Base-by-base conservation (phyloP, 2,329 filamentous ascomycete genomes). In the Colletotrichum tofieldiae region DNA sequence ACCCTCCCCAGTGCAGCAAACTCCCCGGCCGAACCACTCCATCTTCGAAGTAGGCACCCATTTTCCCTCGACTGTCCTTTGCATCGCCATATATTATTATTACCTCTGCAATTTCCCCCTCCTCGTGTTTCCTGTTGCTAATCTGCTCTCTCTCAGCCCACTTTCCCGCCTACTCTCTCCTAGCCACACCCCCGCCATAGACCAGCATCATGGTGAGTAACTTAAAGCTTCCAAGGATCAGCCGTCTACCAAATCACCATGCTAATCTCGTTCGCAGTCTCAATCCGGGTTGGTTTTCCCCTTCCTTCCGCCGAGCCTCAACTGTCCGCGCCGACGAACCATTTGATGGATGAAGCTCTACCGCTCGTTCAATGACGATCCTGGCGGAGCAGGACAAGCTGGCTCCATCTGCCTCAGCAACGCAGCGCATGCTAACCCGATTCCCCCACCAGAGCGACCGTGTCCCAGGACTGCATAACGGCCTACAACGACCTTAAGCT, bases 401-500 rank as follows among this genome's bases (percentile, higher is more conserved):
- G 65, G 70, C 59, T 65, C 70, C 65, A 72, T 72, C 47, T 64
- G 39, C 45, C 65, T 32, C 32, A 47, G 58, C 45, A 64, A 49
- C 29, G 29, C 58, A 66, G 65, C 65, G 65, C 70, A 70, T 35
- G 47, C 66, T 72, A 72, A 72, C 70, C 45, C 52, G 65, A 26
- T 58, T 54, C 45, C 43, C 55, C n/a, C 5, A 59, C 69, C 84
- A 95, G 93, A 89, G 93, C 93, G 78, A 88, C 88, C 81, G 91
- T 95, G 79, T 85, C 89, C 76, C 88, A 90, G 81, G 93, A 95
- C 72, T 95, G 93, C 89, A 90, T 91, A 81, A 82, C 82, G 77
- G 84, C 86, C 73, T 96, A 92, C 89, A 94, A 95, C 84, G 92
- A 95, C 77, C 89, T 96, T 77, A 96, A 96, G 90, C 91, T 95